Conservation (phyloP, 208 protist species). For the Giardia muris region DNA sequence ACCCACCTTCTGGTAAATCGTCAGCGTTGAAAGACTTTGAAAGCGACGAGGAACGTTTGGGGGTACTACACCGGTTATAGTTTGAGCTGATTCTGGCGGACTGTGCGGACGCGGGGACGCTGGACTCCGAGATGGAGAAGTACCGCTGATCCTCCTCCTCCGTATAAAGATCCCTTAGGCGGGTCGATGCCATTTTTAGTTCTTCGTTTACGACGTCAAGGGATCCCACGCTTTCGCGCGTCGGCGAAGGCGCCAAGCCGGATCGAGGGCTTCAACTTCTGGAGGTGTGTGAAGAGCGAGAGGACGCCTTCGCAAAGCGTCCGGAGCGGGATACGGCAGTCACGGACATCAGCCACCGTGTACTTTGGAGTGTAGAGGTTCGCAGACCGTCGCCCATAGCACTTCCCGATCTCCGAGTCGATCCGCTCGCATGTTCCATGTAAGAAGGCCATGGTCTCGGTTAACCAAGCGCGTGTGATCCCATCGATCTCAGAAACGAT, state of each 20-base stretch:
- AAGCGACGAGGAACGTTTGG: neutral
- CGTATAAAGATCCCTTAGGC: neutral
- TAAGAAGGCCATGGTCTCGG: neutral
- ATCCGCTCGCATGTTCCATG: neutral
- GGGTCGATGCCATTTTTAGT: neutral
- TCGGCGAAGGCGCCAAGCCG: neutral
- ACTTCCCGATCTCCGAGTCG: neutral
- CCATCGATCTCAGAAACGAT: neutral
- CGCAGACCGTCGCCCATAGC: neutral
- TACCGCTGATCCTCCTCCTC: neutral
- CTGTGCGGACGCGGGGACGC: neutral
- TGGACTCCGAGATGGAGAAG: neutral
- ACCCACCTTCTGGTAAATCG: neutral
- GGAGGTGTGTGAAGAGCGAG: neutral
- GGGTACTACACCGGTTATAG: neutral
- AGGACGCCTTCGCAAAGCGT: neutral
- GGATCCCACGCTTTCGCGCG: neutral
- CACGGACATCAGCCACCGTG: neutral
- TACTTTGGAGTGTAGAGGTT: neutral
- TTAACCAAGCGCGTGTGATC: neutral
- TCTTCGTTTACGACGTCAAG: too few relatives aligned
- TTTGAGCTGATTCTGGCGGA: neutral
- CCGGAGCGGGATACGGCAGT: neutral
- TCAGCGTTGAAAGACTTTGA: neutral
- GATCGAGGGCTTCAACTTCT: neutral